Conservation (phyloP, 306 rosid genomes). For the Bauhinia variegata region DNA sequence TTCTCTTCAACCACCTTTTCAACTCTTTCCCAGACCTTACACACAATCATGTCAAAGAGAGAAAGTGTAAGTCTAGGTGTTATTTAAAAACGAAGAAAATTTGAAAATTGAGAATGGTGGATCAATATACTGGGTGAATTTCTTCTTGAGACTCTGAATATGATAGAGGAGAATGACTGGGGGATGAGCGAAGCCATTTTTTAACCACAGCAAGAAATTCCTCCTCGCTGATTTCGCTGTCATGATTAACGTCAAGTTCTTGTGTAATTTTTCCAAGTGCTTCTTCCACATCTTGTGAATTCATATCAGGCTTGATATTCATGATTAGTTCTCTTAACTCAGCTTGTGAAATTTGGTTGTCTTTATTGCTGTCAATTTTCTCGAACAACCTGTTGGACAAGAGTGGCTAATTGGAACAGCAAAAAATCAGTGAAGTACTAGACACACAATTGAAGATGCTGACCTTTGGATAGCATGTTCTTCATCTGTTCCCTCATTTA, state of each 20-base stretch:
- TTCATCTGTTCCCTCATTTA: conserved; percentile 38
- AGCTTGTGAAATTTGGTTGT: conserved; percentile 39
- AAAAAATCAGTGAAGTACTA: too few species aligned
- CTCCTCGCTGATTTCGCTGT: conserved; percentile 35
- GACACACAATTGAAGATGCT: background rate
- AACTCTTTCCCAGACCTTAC: conserved; percentile 39
- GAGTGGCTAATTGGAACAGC: background rate
- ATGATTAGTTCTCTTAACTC: conserved; percentile 41
- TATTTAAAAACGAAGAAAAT: too few species aligned
- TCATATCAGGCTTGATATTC: conserved; percentile 33
- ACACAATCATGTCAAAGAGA: background rate
- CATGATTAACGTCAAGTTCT: conserved; percentile 42
- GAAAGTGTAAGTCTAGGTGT: background rate
- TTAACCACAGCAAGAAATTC: conserved; percentile 39
- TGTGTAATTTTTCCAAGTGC: conserved; percentile 39
- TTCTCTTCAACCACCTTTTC: conserved; percentile 39
- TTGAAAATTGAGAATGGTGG: background rate
- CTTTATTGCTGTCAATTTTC: conserved; percentile 33
- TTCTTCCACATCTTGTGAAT: conserved; percentile 42
- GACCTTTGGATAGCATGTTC: conserved; percentile 37
- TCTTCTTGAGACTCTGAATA: conserved; percentile 30
- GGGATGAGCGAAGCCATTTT: conserved; percentile 35
- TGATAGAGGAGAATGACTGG: conserved; percentile 13
- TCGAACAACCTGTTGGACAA: conserved; percentile 38
- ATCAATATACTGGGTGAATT: conserved; percentile 24